These are phyloP conservation scores for Malbranchea cinnamomea DNA, from an alignment of 2,329 filamentous ascomycete species.

Conservation along the genomic window DNA sequence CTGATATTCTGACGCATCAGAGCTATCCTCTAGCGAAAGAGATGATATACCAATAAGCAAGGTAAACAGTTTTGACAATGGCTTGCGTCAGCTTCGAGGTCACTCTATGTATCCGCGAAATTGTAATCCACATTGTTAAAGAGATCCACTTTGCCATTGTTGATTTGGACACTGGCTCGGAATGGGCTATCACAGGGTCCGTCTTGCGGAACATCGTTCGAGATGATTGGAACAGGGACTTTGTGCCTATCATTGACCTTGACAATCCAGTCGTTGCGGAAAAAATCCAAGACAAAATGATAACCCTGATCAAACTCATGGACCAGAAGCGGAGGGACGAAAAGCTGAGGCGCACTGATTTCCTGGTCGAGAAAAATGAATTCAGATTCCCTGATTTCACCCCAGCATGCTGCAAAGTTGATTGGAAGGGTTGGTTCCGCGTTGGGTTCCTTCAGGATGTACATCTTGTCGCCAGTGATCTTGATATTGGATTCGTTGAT, in stretches of 20 bases:
- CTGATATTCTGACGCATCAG: no score
- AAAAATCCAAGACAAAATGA: not conserved
- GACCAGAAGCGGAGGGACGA: not conserved
- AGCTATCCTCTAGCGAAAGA: no score
- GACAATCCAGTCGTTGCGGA: constrained; percentile 1
- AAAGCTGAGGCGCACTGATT: not conserved
- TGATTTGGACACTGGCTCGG: not conserved
- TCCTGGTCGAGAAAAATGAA: not conserved
- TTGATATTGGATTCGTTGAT: constrained; percentile 1
- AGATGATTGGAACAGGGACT: not conserved
- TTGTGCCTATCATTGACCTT: not conserved
- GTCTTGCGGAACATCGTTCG: not conserved
- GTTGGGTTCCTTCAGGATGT: not conserved
- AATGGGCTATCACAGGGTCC: not conserved
- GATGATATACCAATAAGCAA: no score
- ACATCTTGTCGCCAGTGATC: not conserved
- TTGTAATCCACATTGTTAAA: no score
- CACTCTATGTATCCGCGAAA: no score
- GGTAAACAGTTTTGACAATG: no score
- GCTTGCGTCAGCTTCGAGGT: not conserved
- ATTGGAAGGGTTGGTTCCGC: not conserved
- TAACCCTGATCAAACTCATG: constrained; percentile 1
- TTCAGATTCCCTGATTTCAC: not conserved
- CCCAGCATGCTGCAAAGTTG: constrained; percentile 1
- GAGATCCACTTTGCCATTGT: no score